A percentile compares a stretch with the other conserved stretches of the same genome.
phyloP scores from a whole-genome alignment of 768 basidiomycete species.

The Serendipita indica region DNA sequence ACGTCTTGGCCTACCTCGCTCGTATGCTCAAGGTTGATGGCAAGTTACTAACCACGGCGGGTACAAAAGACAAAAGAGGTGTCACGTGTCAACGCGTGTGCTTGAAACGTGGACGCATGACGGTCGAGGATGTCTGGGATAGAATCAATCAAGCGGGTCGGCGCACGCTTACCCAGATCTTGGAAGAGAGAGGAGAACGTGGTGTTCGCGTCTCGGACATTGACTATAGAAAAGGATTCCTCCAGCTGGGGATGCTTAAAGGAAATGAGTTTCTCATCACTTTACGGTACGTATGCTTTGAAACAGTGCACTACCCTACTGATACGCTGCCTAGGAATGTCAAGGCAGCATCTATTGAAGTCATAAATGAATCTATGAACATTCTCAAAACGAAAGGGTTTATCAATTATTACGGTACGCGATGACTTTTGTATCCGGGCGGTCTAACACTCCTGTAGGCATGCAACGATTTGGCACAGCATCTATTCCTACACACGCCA shows the following conservation, averaged over 20 bases:
- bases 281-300: constrained; percentile 42
- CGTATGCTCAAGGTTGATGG: constrained; percentile 59
- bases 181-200: constrained; percentile 68
- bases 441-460: constrained; percentile 30
- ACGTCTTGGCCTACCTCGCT: constrained; percentile 69
- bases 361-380: constrained; percentile 58
- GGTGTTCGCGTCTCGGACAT: constrained; percentile 82
- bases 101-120: constrained; percentile 57
- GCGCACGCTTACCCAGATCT: constrained; percentile 39
- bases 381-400: constrained; percentile 76
- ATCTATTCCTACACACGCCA: constrained; percentile 85
- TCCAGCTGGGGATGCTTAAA: constrained; percentile 92
- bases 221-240: constrained; percentile 60
- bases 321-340: constrained; percentile 48
- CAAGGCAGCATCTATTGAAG: constrained; percentile 55
- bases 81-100: constrained; percentile 90
- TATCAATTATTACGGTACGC: constrained; percentile 89
- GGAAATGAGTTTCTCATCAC: constrained; percentile 95
- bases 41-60: constrained; percentile 79
- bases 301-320: constrained; percentile 1
- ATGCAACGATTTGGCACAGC: constrained; percentile 99
- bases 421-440: neutral
- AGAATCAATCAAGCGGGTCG: constrained; percentile 53
- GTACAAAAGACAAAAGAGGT: constrained; percentile 96
- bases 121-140: constrained; percentile 74